Conservation (phyloP, 2,329 filamentous ascomycete genomes). For the Neonectria ditissima region DNA sequence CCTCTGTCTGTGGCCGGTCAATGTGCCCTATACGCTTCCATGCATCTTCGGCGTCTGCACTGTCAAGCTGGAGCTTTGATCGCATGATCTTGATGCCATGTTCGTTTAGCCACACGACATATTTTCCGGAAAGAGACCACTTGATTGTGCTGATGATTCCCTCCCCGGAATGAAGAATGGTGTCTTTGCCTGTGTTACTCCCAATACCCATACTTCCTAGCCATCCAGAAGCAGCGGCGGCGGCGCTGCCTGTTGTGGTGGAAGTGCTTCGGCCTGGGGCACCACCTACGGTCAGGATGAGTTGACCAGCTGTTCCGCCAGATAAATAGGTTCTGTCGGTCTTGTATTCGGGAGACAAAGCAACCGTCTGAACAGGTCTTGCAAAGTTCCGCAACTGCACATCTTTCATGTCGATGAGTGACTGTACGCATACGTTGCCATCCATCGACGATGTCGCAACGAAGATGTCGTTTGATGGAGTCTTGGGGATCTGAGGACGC, state of each 20-base stretch:
- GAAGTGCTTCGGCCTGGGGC: slow-evolving; percentile 85
- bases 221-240: slow-evolving; percentile 89
- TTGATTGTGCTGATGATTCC: slow-evolving; percentile 91
- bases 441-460: slow-evolving; percentile 95
- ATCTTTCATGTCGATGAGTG: slow-evolving; percentile 87
- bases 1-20: slow-evolving; percentile 84
- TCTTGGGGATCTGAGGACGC: slow-evolving; percentile 71
- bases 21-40: slow-evolving; percentile 97
- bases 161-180: slow-evolving; percentile 89
- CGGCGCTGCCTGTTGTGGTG: slow-evolving; percentile 85
- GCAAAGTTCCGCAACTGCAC: slow-evolving; percentile 94
- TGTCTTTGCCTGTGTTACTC: slow-evolving; percentile 83
- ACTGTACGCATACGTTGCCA: slow-evolving; percentile 93
- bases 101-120: slow-evolving; percentile 95
- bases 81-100: slow-evolving; percentile 98
- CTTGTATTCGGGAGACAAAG: slow-evolving; percentile 94
- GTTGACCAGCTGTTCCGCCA: slow-evolving; percentile 86
- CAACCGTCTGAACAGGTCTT: slow-evolving; percentile 89
- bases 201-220: slow-evolving; percentile 88
- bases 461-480: slow-evolving; percentile 89
- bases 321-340: slow-evolving; percentile 90
- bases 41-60: slow-evolving; percentile 79
- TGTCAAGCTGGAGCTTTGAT: slow-evolving; percentile 84
- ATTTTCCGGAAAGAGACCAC: slow-evolving; percentile 93
- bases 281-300: slow-evolving; percentile 88